Percentiles rank a stretch among this genome's conserved stretches.
Evolutionary conservation across 2,329 filamentous ascomycete genomes (phyloP).

Genomic region (Hansfordia pulvinata): DNA sequence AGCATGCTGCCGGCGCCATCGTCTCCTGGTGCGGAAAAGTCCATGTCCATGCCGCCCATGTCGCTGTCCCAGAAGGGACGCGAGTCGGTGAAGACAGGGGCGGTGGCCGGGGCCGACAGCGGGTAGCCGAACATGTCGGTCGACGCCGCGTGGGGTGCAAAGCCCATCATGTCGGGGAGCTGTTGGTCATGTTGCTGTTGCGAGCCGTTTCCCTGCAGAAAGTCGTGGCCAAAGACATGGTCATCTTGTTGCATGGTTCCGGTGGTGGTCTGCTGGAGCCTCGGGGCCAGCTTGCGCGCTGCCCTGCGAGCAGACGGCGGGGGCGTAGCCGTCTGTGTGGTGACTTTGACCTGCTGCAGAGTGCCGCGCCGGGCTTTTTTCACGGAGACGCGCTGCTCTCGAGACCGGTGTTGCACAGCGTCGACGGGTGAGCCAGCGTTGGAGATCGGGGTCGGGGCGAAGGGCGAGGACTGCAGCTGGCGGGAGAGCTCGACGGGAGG

Average conservation of each 20-base stretch:
- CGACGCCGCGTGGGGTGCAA: slow-evolving; percentile 27
- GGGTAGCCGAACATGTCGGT: slow-evolving; percentile 47
- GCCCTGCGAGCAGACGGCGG: slow-evolving; percentile 43
- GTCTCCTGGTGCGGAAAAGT: no score
- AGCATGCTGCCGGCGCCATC: slow-evolving; percentile 29
- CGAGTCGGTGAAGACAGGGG: slow-evolving; percentile 26
- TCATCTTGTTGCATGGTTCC: slow-evolving; percentile 46
- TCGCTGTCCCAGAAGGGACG: slow-evolving; percentile 43
- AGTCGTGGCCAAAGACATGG: slow-evolving; percentile 38
- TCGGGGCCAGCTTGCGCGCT: slow-evolving; percentile 39
- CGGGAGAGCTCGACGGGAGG: slow-evolving; percentile 46
- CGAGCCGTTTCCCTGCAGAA: slow-evolving; percentile 31
- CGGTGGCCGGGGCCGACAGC: slow-evolving; percentile 40
- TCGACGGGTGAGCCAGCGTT: slow-evolving; percentile 15
- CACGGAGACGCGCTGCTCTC: slow-evolving; percentile 18
- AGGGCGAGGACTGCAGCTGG: slow-evolving; percentile 44
- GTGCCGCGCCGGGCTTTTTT: slow-evolving; percentile 33
- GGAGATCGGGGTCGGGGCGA: slow-evolving; percentile 20
- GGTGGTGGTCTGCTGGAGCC: slow-evolving; percentile 24
- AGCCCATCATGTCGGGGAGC: no score
- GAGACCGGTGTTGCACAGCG: slow-evolving; percentile 11
- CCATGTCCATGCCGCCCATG: slow-evolving; percentile 45
- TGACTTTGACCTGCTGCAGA: slow-evolving; percentile 19
- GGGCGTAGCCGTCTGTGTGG: slow-evolving; percentile 42
- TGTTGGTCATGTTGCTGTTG: no score